A percentile compares a stretch with the other conserved stretches of the same genome.
These are phyloP conservation scores for Periconia macrospinosa DNA, from an alignment of 2,329 filamentous ascomycete genomes.

Conservation along the genomic window DNA sequence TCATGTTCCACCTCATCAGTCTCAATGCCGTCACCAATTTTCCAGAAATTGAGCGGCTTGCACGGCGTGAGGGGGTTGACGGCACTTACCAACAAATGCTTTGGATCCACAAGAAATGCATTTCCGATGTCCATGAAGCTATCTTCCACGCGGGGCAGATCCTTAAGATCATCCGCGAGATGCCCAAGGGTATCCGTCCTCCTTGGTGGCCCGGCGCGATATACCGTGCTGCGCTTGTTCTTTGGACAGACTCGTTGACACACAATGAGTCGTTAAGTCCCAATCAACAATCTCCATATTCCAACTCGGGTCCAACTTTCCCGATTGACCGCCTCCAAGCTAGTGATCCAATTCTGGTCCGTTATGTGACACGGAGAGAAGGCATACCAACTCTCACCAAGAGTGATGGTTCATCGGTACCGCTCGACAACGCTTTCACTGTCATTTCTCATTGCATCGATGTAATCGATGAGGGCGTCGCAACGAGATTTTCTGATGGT, in stretches of 20 bases:
- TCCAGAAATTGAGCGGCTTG: conserved; percentile 67
- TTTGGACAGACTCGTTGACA: conserved; percentile 57
- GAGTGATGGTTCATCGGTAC: conserved; percentile 51
- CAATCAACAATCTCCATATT: conserved; percentile 41
- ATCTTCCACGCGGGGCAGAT: conserved; percentile 71
- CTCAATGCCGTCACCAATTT: conserved; percentile 71
- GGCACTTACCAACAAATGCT: conserved; percentile 58
- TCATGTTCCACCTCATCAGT: conserved; percentile 71
- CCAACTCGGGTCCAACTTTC: conserved; percentile 43
- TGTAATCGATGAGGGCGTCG: conserved; percentile 55
- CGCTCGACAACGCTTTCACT: conserved; percentile 51
- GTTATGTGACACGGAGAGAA: conserved; percentile 57
- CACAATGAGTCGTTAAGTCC: conserved; percentile 50
- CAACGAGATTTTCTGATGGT: conserved; percentile 58
- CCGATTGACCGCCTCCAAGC: conserved; percentile 54
- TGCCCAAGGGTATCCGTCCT: conserved; percentile 63
- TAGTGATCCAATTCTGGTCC: conserved; percentile 55
- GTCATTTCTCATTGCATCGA: conserved; percentile 57
- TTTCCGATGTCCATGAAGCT: conserved; percentile 65
- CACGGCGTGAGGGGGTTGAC: conserved; percentile 62
- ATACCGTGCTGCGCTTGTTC: conserved; percentile 59
- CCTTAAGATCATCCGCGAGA: conserved; percentile 61
- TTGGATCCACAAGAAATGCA: conserved; percentile 63
- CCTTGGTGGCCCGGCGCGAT: conserved; percentile 73
- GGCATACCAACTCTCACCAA: conserved; percentile 57